Percentiles rank a stretch among this genome's conserved stretches.
phyloP scores from a whole-genome alignment of 352 stramenopile species.

The Aphanomyces cochlioides region DNA sequence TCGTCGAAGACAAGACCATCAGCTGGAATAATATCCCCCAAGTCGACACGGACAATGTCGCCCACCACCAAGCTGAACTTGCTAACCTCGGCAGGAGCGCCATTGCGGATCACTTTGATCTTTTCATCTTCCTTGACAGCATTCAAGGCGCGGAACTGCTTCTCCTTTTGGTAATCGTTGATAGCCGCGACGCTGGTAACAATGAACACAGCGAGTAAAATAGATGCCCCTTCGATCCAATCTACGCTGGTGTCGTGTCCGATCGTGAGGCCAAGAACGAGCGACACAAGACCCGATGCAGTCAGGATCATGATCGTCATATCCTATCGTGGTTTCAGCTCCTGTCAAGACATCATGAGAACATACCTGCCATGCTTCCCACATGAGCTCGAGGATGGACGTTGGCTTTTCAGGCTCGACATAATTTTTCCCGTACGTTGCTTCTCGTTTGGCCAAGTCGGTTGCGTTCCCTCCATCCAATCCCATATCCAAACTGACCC shows the following conservation, averaged over 20 bases:
- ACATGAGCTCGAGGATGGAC: slow-evolving; percentile 75
- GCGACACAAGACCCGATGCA: slow-evolving; percentile 49
- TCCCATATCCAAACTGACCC: slow-evolving; percentile 45
- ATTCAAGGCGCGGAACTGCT: slow-evolving; percentile 86
- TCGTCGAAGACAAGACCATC: slow-evolving; percentile 87
- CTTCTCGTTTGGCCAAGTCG: slow-evolving; percentile 51
- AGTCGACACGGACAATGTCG: slow-evolving; percentile 77
- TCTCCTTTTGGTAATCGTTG: slow-evolving; percentile 91
- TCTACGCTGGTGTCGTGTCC: slow-evolving; percentile 53
- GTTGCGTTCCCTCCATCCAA: slow-evolving; percentile 47
- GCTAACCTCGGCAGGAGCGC: slow-evolving; percentile 51
- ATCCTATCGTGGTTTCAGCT: slow-evolving; percentile 33
- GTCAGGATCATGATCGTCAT: slow-evolving; percentile 67
- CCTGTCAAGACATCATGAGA: background rate
- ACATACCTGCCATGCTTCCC: slow-evolving; percentile 71
- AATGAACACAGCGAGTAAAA: slow-evolving; percentile 88
- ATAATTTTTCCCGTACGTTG: slow-evolving; percentile 66
- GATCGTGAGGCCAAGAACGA: slow-evolving; percentile 51
- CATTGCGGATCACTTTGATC: slow-evolving; percentile 81
- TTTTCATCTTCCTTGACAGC: slow-evolving; percentile 78
- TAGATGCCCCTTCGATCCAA: slow-evolving; percentile 90
- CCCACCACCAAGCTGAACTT: slow-evolving; percentile 84
- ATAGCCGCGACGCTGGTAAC: slow-evolving; percentile 86
- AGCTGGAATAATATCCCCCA: slow-evolving; percentile 87
- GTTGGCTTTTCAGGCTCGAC: slow-evolving; percentile 52